Conservation (phyloP, 306 rosid genomes). For the Calophaca sinica region DNA sequence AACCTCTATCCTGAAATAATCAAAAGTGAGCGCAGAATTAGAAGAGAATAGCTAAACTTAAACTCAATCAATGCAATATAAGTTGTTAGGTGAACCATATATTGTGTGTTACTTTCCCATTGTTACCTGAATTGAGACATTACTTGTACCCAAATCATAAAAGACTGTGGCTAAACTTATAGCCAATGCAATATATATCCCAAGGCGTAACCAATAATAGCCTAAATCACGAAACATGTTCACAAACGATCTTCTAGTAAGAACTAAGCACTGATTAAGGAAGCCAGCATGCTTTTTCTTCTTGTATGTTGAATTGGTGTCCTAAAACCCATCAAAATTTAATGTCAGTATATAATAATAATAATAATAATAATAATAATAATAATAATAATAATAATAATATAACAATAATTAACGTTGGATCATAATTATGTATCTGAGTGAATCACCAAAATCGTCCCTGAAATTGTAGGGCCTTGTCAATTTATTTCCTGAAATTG, state of each 20-base stretch:
- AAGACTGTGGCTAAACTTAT: slow-evolving; percentile 57
- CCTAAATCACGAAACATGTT: slow-evolving; percentile 78
- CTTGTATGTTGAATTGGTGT: slow-evolving; percentile 38
- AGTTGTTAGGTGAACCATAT: not conserved
- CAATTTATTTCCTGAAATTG: no score
- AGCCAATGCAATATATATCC: slow-evolving; percentile 51
- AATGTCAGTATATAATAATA: not conserved
- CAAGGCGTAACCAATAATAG: slow-evolving; percentile 77
- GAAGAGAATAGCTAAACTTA: not conserved
- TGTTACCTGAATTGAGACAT: slow-evolving; percentile 63
- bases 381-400: no score
- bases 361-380: not conserved
- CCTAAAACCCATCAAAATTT: slow-evolving; percentile 42
- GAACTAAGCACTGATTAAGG: slow-evolving; percentile 58
- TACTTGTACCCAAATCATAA: slow-evolving; percentile 44
- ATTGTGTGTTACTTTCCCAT: not conserved
- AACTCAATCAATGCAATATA: not conserved
- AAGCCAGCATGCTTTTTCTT: slow-evolving; percentile 62
- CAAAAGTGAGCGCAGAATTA: not conserved
- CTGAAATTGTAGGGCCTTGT: no score
- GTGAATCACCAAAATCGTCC: no score
- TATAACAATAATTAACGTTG: no score
- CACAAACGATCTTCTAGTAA: slow-evolving; percentile 63
- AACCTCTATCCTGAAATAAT: slow-evolving; percentile 67
- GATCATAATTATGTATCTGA: no score